Percentiles rank a stretch among this genome's conserved stretches.
These are phyloP conservation scores for Zizania palustris DNA, from an alignment of 202 grass and related monocot genomes.

Conservation along the genomic window DNA sequence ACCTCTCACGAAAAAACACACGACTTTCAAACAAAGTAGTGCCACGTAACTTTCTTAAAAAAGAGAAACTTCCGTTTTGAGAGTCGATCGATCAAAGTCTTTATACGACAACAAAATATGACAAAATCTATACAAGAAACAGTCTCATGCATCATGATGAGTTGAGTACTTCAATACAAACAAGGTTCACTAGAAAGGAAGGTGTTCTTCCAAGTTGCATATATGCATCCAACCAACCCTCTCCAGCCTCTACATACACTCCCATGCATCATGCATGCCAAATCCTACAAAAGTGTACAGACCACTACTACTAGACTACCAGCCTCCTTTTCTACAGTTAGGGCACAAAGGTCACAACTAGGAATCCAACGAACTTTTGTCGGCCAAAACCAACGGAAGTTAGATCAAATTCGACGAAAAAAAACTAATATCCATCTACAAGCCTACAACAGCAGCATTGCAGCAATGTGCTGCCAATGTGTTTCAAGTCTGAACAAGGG, in stretches of 20 bases:
- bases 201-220: neutral
- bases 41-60: too few species aligned
- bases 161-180: neutral
- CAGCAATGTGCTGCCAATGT: neutral
- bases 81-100: neutral
- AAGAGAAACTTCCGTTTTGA: too few species aligned
- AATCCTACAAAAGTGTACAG: neutral
- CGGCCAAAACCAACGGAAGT: too few species aligned
- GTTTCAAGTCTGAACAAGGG: neutral
- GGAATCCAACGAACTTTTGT: too few species aligned
- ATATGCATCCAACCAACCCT: neutral
- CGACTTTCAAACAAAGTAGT: too few species aligned
- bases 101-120: too few species aligned
- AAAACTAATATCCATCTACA: too few species aligned
- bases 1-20: too few species aligned
- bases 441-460: too few species aligned
- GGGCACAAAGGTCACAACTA: slow-evolving; percentile 14
- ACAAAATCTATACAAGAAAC: too few species aligned
- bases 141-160: neutral
- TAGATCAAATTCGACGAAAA: too few species aligned
- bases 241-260: neutral
- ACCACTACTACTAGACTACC: neutral
- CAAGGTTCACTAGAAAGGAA: neutral
- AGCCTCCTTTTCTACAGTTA: neutral
- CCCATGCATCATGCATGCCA: neutral